phyloP scores from a whole-genome alignment of 2,329 filamentous ascomycete species.

The Raffaelea ambrosiae region DNA sequence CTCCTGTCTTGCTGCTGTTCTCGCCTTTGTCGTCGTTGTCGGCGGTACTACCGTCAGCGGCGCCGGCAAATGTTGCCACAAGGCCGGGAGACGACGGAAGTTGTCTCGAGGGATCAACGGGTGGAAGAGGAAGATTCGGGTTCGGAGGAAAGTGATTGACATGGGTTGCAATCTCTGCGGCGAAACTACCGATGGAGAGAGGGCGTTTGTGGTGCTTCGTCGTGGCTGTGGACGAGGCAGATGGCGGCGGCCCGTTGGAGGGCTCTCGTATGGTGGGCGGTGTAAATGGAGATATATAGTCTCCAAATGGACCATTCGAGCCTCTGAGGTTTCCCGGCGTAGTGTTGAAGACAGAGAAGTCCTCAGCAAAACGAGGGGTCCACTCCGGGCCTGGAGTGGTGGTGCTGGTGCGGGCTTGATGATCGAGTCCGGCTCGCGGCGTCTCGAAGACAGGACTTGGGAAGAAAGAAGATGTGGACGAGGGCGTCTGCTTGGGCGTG shows the following conservation, averaged over 20 bases:
- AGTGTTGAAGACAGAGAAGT: constrained; percentile 58
- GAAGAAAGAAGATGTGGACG: constrained; percentile 36
- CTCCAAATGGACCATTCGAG: constrained; percentile 34
- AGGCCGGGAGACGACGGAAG: constrained; percentile 49
- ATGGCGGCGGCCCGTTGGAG: constrained; percentile 18
- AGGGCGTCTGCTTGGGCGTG: constrained; percentile 50
- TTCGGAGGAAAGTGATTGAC: constrained; percentile 51
- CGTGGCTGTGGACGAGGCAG: constrained; percentile 5
- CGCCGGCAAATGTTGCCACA: constrained; percentile 19
- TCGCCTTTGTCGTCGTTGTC: constrained; percentile 5
- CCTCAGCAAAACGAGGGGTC: constrained; percentile 56
- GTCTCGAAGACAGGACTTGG: constrained; percentile 50
- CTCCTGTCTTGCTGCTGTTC: neutral
- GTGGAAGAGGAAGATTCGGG: constrained; percentile 44
- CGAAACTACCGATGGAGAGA: constrained; percentile 41
- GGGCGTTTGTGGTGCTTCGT: constrained; percentile 29
- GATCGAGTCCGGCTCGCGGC: constrained; percentile 38
- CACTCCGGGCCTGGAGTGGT: constrained; percentile 26
- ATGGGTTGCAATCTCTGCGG: constrained; percentile 49
- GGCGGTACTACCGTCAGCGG: constrained; percentile 11
- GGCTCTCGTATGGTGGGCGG: constrained; percentile 16
- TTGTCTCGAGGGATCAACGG: constrained; percentile 50
- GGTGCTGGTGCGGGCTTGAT: constrained; percentile 25
- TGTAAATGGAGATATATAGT: constrained; percentile 28
- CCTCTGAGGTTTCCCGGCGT: constrained; percentile 50